Percentiles rank a stretch among this genome's conserved stretches.
These are phyloP conservation scores for Testicularia cyperi DNA, from an alignment of 1,284 basidiomycete genomes.

Conservation along the genomic window DNA sequence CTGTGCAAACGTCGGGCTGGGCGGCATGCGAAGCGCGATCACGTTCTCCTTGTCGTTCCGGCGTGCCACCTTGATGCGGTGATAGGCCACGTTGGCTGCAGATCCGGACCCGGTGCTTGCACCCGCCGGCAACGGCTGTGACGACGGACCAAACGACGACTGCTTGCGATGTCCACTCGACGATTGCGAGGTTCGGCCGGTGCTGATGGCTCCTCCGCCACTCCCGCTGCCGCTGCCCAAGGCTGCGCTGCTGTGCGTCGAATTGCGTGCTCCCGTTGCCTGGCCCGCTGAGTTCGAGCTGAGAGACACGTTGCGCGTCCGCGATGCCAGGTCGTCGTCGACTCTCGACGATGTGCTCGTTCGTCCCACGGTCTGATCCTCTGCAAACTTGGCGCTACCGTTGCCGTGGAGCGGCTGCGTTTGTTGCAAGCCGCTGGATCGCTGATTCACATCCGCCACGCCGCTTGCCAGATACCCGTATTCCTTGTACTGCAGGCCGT, in stretches of 20 bases:
- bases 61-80: conserved; percentile 95
- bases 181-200: conserved; percentile 25
- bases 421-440: conserved; percentile 1
- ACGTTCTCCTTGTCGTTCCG: conserved; percentile 80
- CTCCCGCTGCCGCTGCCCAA: conserved; percentile 4
- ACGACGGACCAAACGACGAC: conserved; percentile 22
- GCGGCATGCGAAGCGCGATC: conserved; percentile 95
- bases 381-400: conserved; percentile 28
- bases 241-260: conserved; percentile 17
- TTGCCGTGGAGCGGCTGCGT: conserved; percentile 11
- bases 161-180: conserved; percentile 35
- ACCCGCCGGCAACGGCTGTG: conserved; percentile 5
- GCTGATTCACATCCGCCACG: conserved; percentile 3
- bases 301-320: conserved; percentile 28
- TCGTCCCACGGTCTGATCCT: conserved; percentile 32
- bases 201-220: conserved; percentile 5
- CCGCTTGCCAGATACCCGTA: conserved; percentile 28
- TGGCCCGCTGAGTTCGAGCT: conserved; percentile 5
- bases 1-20: conserved; percentile 79
- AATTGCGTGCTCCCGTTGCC: conserved; percentile 18
- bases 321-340: conserved; percentile 20
- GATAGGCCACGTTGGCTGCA: conserved; percentile 61
- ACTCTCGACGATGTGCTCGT: conserved; percentile 15
- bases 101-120: conserved; percentile 30
- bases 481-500: conserved; percentile 23